phyloP scores from a whole-genome alignment of 208 protist genomes.

The Balamuthia mandrillaris region DNA sequence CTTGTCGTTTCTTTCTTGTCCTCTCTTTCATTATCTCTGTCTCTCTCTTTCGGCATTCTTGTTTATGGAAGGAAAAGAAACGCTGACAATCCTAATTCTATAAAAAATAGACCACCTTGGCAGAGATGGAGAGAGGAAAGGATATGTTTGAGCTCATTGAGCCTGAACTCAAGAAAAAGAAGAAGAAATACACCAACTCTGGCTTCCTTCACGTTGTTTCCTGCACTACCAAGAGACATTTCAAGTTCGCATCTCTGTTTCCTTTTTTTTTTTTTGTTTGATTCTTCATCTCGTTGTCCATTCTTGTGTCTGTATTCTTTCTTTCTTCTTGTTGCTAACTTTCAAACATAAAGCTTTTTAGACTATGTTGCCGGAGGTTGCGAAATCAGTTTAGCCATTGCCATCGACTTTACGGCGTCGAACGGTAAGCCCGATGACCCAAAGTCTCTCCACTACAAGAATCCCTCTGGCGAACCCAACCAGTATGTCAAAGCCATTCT shows the following conservation, averaged over 20 bases:
- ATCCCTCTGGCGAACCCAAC: constrained; percentile 38
- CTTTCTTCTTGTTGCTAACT: no score
- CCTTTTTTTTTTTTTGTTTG: no score
- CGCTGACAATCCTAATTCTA: no score
- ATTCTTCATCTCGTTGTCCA: no score
- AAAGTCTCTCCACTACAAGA: constrained; percentile 46
- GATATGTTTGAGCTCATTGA: neutral
- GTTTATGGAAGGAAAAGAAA: no score
- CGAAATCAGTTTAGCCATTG: constrained; percentile 52
- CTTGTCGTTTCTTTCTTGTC: neutral
- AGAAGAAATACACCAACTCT: constrained; percentile 24
- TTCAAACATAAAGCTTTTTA: no score
- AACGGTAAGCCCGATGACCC: constrained; percentile 32
- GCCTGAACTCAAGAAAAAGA: constrained; percentile 2
- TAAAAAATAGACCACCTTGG: neutral
- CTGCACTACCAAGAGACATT: no score
- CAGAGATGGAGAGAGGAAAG: constrained; percentile 12
- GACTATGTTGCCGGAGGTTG: constrained; percentile 62
- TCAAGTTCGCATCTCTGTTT: no score
- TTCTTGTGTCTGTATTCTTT: no score
- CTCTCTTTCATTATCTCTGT: no score
- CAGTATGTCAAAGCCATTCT: constrained; percentile 45
- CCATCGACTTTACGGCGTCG: constrained; percentile 64
- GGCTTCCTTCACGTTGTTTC: neutral
- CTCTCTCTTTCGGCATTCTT: no score